Evolutionary conservation across 805 yeast genomes (phyloP).

Genomic region (Metschnikowia dekortorum): DNA sequence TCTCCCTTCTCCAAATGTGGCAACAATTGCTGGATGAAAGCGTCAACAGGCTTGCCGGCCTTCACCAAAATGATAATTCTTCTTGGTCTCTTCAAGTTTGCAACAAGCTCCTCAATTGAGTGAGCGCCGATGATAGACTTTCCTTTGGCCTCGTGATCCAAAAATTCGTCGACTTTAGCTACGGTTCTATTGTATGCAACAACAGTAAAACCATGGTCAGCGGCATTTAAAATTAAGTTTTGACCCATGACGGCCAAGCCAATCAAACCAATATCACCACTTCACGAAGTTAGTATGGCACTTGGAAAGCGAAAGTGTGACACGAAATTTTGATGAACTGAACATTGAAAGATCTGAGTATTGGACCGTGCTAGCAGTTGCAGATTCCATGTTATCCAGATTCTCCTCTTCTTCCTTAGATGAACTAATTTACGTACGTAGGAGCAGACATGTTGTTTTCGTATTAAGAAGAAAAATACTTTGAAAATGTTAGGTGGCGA

Average conservation of each 20-base stretch:
- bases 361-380: not conserved
- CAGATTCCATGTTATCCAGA: not conserved
- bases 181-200: conserved; percentile 98
- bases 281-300: conserved; percentile 25
- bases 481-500: conserved; percentile 5
- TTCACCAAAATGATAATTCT: conserved; percentile 90
- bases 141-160: conserved; percentile 94
- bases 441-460: conserved; percentile 37
- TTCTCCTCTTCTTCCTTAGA: no score
- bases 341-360: no score
- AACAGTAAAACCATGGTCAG: conserved; percentile 97
- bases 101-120: conserved; percentile 81
- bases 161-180: conserved; percentile 89
- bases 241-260: conserved; percentile 99
- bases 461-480: conserved; percentile 2
- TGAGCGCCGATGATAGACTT: conserved; percentile 94
- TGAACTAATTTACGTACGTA: conserved; percentile 29
- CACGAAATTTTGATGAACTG: no score
- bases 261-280: conserved; percentile 96
- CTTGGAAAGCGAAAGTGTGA: no score
- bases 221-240: conserved; percentile 94
- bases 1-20: conserved; percentile 95
- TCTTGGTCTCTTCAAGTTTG: conserved; percentile 94
- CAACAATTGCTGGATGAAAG: conserved; percentile 78
- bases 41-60: conserved; percentile 95